A percentile compares a stretch with the other conserved stretches of the same genome.
phyloP scores from a whole-genome alignment of 2,329 filamentous ascomycete genomes.

The Stachybotrys elegans region DNA sequence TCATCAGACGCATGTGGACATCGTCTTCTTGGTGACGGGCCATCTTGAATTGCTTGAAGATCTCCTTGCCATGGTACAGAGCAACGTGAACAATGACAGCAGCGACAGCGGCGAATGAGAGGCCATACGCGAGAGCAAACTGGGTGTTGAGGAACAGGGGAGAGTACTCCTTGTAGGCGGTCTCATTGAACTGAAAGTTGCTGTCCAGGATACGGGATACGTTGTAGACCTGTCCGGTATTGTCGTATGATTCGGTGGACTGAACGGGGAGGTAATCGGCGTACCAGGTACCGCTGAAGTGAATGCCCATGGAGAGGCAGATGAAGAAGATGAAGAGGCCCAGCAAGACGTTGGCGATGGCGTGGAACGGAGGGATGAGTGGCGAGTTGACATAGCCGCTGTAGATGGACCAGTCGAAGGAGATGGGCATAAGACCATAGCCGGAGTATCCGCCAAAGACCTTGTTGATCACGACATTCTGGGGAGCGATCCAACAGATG shows the following conservation, averaged over 20 bases:
- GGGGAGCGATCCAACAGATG: constrained; percentile 56
- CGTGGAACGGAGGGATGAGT: constrained; percentile 47
- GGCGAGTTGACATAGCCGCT: constrained; percentile 45
- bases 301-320: constrained; percentile 52
- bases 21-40: constrained; percentile 53
- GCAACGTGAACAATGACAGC: constrained; percentile 53
- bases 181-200: constrained; percentile 53
- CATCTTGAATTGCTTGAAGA: constrained; percentile 49
- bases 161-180: constrained; percentile 58
- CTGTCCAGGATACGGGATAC: constrained; percentile 53
- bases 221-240: constrained; percentile 55
- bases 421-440: constrained; percentile 55
- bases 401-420: constrained; percentile 48
- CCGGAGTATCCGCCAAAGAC: constrained; percentile 56
- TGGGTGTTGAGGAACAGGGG: constrained; percentile 61
- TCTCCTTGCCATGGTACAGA: constrained; percentile 51
- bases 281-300: constrained; percentile 53
- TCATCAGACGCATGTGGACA: constrained; percentile 57
- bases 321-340: constrained; percentile 52
- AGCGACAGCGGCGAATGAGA: constrained; percentile 63
- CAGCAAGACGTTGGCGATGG: constrained; percentile 49
- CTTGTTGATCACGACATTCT: constrained; percentile 56
- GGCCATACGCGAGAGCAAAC: constrained; percentile 54
- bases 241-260: constrained; percentile 58
- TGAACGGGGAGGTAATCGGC: constrained; percentile 58